Base-by-base conservation (phyloP, 306 rosid genomes). In the Corylus avellana region DNA sequence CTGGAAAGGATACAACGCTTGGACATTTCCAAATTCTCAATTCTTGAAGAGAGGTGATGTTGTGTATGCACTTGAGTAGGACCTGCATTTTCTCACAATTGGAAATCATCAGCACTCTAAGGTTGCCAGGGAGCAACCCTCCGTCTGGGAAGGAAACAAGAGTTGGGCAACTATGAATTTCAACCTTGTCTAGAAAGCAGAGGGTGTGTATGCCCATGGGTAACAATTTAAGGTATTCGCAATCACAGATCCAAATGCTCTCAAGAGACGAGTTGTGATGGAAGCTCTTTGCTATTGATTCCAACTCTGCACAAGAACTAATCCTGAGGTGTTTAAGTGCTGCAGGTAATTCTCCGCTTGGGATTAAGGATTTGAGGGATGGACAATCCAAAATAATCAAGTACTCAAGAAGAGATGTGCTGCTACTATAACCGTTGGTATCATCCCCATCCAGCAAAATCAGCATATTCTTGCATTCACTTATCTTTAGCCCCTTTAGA, bases 151-250 rank as follows among this genome's bases (percentile, higher is more conserved):
- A 62, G 20, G 67, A 82, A 18, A 35, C 48, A 58, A 72, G 73
- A 22, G 20, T 72, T 72, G 75, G 70, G 32, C 81, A 82, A 7
- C 12, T 13, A 2, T 7, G 2, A 54, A 77, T 72, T 17, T 32
- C 2, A 76, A 82, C 42, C 7, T 5, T 7, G 32, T 62, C 13
- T 32, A 82, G 68, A 48, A 42, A 12, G 25, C 7, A 7, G 32
- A 78, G 77, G 77, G n/a, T 58, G 20, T 78, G 63, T 35, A 78
- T 6, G 37, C 77, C 82, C 18, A 58, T 22, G 14, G 82, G 72
- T 13, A 78, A 70, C 62, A 62, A 58, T 44, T 59, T 71, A 27
- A 78, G 82, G 27, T 72, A 49, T 58, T 78, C 73, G 32, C 82
- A 78, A 11, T 47, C 46, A 63, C 58, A 59, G 49, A 78, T 72